A percentile compares a stretch with the other conserved stretches of the same genome.
phyloP scores from a whole-genome alignment of 192 early-diverging fungal genomes.

The Entomortierella parvispora region DNA sequence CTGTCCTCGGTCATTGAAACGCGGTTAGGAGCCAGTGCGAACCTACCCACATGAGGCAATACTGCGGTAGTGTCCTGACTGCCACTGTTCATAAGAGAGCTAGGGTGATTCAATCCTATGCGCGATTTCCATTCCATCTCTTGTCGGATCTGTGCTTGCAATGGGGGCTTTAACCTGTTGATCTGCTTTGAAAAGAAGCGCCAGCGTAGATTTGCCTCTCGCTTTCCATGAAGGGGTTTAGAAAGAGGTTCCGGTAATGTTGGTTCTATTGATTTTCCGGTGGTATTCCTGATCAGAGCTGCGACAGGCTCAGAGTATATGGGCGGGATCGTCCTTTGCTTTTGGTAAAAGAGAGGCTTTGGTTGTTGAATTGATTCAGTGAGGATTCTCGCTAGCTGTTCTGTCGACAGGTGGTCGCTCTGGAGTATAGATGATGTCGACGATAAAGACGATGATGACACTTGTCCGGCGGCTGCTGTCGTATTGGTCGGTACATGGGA shows the following conservation, averaged over 20 bases:
- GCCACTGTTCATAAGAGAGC: no score
- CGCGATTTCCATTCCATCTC: constrained; percentile 40
- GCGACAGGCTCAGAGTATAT: constrained; percentile 10
- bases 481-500: no score
- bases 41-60: no score
- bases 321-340: constrained; percentile 31
- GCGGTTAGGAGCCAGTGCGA: no score
- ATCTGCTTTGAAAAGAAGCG: constrained; percentile 33
- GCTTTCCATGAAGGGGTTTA: constrained; percentile 37
- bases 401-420: neutral
- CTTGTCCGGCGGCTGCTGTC: no score
- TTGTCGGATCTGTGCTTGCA: constrained; percentile 16
- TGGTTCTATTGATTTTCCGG: constrained; percentile 22
- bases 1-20: no score
- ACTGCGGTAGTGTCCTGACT: neutral
- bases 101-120: constrained; percentile 8
- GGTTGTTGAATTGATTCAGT: constrained; percentile 5
- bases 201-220: constrained; percentile 47
- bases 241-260: constrained; percentile 32
- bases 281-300: constrained; percentile 7
- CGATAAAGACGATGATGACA: neutral
- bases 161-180: constrained; percentile 16
- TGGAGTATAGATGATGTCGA: neutral
- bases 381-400: neutral
- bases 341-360: constrained; percentile 17